These are phyloP conservation scores for Penstemon davidsonii DNA, from an alignment of 257 asterid genomes.

Conservation along the genomic window DNA sequence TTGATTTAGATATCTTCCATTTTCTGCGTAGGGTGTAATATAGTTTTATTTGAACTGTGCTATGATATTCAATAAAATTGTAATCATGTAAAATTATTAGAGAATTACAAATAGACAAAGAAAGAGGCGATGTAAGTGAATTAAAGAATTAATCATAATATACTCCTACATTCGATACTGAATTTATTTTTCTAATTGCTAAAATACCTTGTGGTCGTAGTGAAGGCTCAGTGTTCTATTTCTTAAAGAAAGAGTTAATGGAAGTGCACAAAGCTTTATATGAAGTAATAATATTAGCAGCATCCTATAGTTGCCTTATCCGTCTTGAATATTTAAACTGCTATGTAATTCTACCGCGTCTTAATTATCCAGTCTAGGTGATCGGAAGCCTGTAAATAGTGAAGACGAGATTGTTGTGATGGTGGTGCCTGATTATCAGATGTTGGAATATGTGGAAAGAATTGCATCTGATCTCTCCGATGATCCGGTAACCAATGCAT, in stretches of 20 bases:
- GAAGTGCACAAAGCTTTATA: constrained; percentile 11
- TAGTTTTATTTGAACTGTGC: too few relatives aligned
- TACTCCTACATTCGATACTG: too few relatives aligned
- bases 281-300: neutral
- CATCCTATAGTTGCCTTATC: constrained; percentile 6
- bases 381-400: constrained; percentile 73
- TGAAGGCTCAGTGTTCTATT: neutral
- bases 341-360: constrained; percentile 26
- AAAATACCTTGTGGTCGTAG: neutral
- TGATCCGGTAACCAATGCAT: constrained; percentile 66
- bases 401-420: constrained; percentile 88
- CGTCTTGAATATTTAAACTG: neutral
- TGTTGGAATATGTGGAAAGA: constrained; percentile 78
- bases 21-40: too few relatives aligned
- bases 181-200: too few relatives aligned
- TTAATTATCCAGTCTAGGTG: constrained; percentile 72
- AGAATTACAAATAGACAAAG: too few relatives aligned
- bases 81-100: too few relatives aligned
- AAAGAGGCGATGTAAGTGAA: too few relatives aligned
- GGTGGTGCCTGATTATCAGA: constrained; percentile 98
- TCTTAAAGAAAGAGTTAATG: neutral
- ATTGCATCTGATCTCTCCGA: constrained; percentile 80
- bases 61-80: too few relatives aligned
- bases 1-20: too few relatives aligned
- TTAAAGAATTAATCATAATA: too few relatives aligned